These are phyloP conservation scores for Didymosphaeria variabile DNA, from an alignment of 2,329 filamentous ascomycete species.

Conservation along the genomic window DNA sequence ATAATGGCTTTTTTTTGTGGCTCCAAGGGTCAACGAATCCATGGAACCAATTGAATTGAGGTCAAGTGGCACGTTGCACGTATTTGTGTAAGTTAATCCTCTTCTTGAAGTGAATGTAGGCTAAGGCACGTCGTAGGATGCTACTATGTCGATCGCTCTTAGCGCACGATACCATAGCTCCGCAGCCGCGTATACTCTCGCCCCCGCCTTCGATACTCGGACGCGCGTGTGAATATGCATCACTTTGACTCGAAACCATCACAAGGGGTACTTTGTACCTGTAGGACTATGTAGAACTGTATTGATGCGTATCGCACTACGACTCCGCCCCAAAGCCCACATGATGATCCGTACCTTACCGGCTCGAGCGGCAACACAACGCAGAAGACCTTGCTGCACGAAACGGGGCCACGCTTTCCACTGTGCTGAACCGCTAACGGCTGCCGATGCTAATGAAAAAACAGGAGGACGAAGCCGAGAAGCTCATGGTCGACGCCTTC, in stretches of 20 bases:
- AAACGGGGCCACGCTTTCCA: neutral
- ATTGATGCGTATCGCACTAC: too few relatives aligned
- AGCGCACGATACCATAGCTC: neutral
- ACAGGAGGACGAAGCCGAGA: slow-evolving; percentile 91
- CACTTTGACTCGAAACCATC: too few relatives aligned
- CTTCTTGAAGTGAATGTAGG: neutral
- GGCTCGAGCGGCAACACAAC: too few relatives aligned
- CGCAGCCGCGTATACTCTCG: too few relatives aligned
- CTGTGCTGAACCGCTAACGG: slow-evolving; percentile 15
- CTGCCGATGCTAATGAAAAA: neutral
- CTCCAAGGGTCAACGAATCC: neutral
- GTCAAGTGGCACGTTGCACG: neutral
- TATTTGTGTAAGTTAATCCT: neutral
- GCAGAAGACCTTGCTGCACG: too few relatives aligned
- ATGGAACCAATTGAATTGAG: neutral
- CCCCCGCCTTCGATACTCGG: too few relatives aligned
- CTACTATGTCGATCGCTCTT: neutral
- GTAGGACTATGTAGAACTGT: too few relatives aligned
- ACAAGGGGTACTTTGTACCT: too few relatives aligned
- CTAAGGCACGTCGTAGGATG: neutral
- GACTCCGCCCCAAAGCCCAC: neutral
- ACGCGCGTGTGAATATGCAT: too few relatives aligned
- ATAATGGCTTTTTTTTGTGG: slow-evolving; percentile 5
- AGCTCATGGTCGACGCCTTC: slow-evolving; percentile 92
- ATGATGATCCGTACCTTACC: neutral